These are phyloP conservation scores for Macaranga tanarius DNA, from an alignment of 441 rosid species.

Conservation along the genomic window DNA sequence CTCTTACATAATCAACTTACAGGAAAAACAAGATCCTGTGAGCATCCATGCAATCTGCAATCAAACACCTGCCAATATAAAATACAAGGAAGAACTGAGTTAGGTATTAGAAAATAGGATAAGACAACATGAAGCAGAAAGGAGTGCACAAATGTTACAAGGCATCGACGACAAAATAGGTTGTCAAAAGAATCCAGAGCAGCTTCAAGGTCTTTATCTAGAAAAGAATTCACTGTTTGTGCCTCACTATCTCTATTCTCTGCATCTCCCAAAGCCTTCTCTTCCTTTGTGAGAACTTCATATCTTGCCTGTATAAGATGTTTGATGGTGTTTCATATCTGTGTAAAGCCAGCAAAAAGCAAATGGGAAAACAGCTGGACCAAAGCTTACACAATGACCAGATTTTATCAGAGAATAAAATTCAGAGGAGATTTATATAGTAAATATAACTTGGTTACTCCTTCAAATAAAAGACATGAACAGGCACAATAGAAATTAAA, in stretches of 20 bases:
- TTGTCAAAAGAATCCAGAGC: conserved; percentile 99
- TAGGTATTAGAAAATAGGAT: conserved; percentile 1
- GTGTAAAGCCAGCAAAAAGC: conserved; percentile 80
- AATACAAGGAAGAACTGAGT: conserved; percentile 17
- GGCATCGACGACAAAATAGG: conserved; percentile 95
- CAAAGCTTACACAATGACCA: conserved; percentile 69
- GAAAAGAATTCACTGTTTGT: conserved; percentile 57
- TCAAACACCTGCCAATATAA: conserved; percentile 76
- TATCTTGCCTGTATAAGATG: conserved; percentile 99
- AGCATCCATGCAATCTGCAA: conserved; percentile 98
- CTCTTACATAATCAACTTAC: conserved; percentile 49
- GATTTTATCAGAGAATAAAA: conserved; percentile 36
- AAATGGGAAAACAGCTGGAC: conserved; percentile 90
- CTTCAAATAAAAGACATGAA: neutral
- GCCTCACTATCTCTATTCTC: conserved; percentile 49
- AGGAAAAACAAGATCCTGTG: conserved; percentile 95
- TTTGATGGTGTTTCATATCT: conserved; percentile 95
- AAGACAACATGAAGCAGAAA: conserved; percentile 11
- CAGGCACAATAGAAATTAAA: neutral
- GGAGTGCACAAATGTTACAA: conserved; percentile 44
- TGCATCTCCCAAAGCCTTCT: conserved; percentile 43
- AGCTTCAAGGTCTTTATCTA: conserved; percentile 92
- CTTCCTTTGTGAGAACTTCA: conserved; percentile 66
- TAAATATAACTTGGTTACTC: neutral
- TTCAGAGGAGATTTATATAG: conserved; percentile 6